Base-by-base conservation (phyloP, 495 filamentous ascomycete genomes). In the Aspergillus steynii region DNA sequence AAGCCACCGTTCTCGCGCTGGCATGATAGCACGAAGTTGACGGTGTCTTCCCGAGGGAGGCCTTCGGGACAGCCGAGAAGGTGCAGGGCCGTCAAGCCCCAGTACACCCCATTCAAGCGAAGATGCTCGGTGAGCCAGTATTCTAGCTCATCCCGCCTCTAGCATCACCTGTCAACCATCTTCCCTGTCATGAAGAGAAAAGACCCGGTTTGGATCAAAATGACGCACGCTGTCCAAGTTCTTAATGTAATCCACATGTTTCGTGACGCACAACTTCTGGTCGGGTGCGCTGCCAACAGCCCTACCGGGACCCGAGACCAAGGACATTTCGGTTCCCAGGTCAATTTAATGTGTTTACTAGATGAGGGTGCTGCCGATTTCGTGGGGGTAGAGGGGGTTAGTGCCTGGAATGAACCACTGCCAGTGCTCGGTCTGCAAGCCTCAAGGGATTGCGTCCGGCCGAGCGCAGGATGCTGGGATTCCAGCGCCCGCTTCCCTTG, bases 91-190 rank as follows among this genome's bases (percentile, higher is more conserved):
- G 86, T 94, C 57, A 99, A 78, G 29, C 96, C 95, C 95, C 95
- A 99, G 75, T 99, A 99, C 42, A 98, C 83, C 34, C 95, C 95
- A 70, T 93, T 96, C 34, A 98, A 80, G 51, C 95, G 91, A 56
- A 99, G 85, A 69, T 99, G 95, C 74, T 97, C 93, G 5, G 96
- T 98, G 64, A 97, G 83, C 88, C 93, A 96, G 77, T 98, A 98
- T 71, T 97, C 93, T 60, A 96, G 86, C 71, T 96, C 92, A 77
- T 97, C 93, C 77, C 89, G 91, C 63, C 89, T 83, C 88, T 91
- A 78, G 71, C 65, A 68, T 66, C 58, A 71, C 63, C 61, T 64
- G 72, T 77, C 72, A 79, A 78, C 65, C 62, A 65, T 61, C 53
- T 66, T 62, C 61, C 61, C 58, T 53, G 51, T 53, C 53, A 65